phyloP scores from a whole-genome alignment of 2,329 filamentous ascomycete species.

The Aspergillaceae sp. region DNA sequence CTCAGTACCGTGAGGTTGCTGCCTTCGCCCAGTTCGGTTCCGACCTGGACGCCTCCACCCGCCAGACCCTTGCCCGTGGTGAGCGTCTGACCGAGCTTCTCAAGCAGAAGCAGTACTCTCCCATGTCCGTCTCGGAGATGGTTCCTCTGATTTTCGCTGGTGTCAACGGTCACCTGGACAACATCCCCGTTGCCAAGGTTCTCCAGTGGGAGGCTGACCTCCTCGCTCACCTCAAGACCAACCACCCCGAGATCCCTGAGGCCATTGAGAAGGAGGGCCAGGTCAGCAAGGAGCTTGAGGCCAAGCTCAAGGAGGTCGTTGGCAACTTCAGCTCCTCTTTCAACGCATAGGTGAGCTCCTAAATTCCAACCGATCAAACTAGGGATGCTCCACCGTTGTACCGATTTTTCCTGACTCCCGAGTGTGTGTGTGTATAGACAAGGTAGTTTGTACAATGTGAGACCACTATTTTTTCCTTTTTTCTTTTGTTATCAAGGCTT shows the following conservation, averaged over 20 bases:
- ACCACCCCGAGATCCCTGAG: conserved; percentile 73
- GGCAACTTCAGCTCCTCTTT: conserved; percentile 89
- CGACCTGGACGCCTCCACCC: conserved; percentile 96
- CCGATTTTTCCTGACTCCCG: conserved; percentile 31
- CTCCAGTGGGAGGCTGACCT: conserved; percentile 91
- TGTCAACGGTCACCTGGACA: conserved; percentile 95
- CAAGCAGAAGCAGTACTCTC: conserved; percentile 99
- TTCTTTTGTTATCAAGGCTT: conserved; percentile 14
- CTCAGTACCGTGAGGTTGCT: conserved; percentile 99
- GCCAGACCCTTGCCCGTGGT: conserved; percentile 97
- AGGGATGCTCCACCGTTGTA: conserved; percentile 23
- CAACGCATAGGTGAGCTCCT: conserved; percentile 36
- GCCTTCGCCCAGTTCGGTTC: conserved; percentile 99
- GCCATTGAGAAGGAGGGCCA: conserved; percentile 93
- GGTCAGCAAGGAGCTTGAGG: conserved; percentile 82
- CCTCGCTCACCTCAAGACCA: conserved; percentile 82
- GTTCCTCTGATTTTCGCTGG: conserved; percentile 98
- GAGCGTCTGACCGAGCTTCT: conserved; percentile 97
- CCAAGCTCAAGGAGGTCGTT: conserved; percentile 59
- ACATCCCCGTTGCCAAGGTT: conserved; percentile 81
- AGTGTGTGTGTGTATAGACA: conserved; percentile 31
- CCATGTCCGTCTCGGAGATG: conserved; percentile 99
- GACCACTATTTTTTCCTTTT: conserved; percentile 34
- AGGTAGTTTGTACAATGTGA: conserved; percentile 40
- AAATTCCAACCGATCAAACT: conserved; percentile 17